phyloP scores from a whole-genome alignment of 345 rosid species.

The Lenwebbia sp. region DNA sequence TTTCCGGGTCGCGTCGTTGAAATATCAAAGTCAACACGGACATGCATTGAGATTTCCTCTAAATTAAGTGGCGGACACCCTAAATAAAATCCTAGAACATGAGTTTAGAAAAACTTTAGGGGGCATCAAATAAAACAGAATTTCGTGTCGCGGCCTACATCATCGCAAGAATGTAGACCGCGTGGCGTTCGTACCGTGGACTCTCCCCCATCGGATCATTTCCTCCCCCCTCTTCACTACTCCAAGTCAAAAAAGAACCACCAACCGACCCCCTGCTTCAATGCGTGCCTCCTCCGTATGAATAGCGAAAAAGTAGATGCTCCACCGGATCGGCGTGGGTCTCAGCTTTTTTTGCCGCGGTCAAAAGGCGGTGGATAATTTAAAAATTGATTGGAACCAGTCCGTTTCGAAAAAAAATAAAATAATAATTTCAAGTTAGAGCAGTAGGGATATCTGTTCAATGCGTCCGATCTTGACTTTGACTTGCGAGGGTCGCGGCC shows the following conservation, averaged over 20 bases:
- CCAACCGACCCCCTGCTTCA: neutral
- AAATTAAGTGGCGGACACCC: neutral
- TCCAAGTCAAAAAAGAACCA: neutral
- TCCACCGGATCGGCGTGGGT: neutral
- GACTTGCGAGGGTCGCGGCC: too few species aligned
- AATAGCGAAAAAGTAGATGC: neutral
- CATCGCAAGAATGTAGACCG: neutral
- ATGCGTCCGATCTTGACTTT: too few species aligned
- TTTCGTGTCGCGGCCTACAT: neutral
- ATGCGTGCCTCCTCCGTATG: neutral
- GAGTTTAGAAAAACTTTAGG: neutral
- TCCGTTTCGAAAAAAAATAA: neutral
- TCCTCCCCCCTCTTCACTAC: neutral
- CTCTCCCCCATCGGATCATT: neutral
- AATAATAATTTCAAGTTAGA: too few species aligned
- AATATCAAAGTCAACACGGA: neutral
- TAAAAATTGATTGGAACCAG: neutral
- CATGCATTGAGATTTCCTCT: neutral
- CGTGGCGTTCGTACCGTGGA: neutral
- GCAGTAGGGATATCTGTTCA: too few species aligned
- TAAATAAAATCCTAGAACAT: neutral
- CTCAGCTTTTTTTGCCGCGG: neutral
- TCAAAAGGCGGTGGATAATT: neutral
- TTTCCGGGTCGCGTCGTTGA: neutral
- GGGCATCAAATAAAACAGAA: neutral